Evolutionary conservation across 257 asterid species (phyloP).

Genomic region (Lavandula angustifolia): DNA sequence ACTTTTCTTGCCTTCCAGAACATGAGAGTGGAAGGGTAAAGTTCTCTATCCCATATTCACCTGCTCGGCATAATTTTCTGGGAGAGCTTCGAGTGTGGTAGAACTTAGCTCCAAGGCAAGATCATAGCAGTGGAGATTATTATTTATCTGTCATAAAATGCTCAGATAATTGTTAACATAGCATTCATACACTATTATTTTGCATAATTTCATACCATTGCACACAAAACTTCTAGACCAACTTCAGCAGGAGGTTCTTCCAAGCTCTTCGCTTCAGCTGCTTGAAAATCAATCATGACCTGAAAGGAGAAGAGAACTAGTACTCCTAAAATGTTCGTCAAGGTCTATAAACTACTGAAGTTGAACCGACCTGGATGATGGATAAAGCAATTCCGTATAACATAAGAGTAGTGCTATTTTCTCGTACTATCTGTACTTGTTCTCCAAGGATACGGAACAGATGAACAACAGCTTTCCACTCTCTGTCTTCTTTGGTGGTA

Average conservation of each 20-base stretch:
- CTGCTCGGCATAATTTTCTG: slow-evolving; percentile 95
- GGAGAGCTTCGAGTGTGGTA: slow-evolving; percentile 94
- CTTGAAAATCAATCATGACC: slow-evolving; percentile 98
- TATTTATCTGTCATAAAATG: slow-evolving; percentile 64
- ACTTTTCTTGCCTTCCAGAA: slow-evolving; percentile 1
- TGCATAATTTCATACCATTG: slow-evolving; percentile 56
- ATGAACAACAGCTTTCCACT: slow-evolving; percentile 92
- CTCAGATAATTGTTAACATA: slow-evolving; percentile 4
- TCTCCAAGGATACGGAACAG: slow-evolving; percentile 97
- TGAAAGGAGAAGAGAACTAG: slow-evolving; percentile 34
- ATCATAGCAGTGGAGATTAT: slow-evolving; percentile 94
- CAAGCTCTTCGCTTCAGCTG: slow-evolving; percentile 78
- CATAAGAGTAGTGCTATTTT: slow-evolving; percentile 96
- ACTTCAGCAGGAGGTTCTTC: slow-evolving; percentile 97
- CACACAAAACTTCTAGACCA: slow-evolving; percentile 91
- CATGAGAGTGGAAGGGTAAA: neutral
- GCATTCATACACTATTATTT: slow-evolving; percentile 2
- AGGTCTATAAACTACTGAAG: slow-evolving; percentile 23
- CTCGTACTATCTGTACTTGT: slow-evolving; percentile 95
- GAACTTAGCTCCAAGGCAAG: slow-evolving; percentile 95
- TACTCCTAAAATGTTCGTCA: neutral
- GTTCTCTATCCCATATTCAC: slow-evolving; percentile 37
- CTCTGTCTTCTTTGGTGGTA: slow-evolving; percentile 91
- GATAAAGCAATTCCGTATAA: slow-evolving; percentile 91
- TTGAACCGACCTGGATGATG: slow-evolving; percentile 77